Conservation (phyloP, 2,329 filamentous ascomycete species). For the Grosmannia clavigera region DNA sequence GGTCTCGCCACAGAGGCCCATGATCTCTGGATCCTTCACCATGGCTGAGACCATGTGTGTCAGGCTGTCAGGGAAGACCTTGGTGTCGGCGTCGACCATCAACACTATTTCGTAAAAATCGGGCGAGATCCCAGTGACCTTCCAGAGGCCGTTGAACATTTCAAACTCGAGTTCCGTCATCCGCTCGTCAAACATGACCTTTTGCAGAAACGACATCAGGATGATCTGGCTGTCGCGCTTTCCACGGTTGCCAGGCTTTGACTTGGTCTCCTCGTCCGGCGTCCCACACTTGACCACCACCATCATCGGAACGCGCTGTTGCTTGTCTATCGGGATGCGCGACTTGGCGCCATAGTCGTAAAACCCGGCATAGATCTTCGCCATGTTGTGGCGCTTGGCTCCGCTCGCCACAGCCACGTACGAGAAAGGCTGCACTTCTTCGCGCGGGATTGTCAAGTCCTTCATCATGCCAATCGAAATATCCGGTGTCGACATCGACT, state of each 20-base stretch:
- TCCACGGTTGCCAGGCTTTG: constrained; percentile 92
- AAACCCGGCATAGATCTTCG: constrained; percentile 94
- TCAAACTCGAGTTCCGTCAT: constrained; percentile 99
- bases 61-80: constrained; percentile 94
- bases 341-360: constrained; percentile 88
- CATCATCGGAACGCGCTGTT: constrained; percentile 97
- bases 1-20: constrained; percentile 96
- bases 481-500: constrained; percentile 76
- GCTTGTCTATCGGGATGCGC: constrained; percentile 67
- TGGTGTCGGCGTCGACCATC: constrained; percentile 98
- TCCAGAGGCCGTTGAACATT: constrained; percentile 99
- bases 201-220: constrained; percentile 97
- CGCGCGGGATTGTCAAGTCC: constrained; percentile 65
- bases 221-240: constrained; percentile 99
- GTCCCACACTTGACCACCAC: constrained; percentile 92
- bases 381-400: constrained; percentile 98
- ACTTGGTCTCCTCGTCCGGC: constrained; percentile 64
- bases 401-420: constrained; percentile 95
- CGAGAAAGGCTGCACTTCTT: constrained; percentile 81
- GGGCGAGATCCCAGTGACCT: constrained; percentile 93
- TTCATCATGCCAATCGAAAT: constrained; percentile 89
- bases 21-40: constrained; percentile 98
- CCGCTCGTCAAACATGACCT: constrained; percentile 99
- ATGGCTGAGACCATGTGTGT: constrained; percentile 99
- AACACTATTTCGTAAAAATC: constrained; percentile 97